Evolutionary conservation across 2,329 filamentous ascomycete genomes (phyloP).

Genomic region (Metarhizium brunneum): DNA sequence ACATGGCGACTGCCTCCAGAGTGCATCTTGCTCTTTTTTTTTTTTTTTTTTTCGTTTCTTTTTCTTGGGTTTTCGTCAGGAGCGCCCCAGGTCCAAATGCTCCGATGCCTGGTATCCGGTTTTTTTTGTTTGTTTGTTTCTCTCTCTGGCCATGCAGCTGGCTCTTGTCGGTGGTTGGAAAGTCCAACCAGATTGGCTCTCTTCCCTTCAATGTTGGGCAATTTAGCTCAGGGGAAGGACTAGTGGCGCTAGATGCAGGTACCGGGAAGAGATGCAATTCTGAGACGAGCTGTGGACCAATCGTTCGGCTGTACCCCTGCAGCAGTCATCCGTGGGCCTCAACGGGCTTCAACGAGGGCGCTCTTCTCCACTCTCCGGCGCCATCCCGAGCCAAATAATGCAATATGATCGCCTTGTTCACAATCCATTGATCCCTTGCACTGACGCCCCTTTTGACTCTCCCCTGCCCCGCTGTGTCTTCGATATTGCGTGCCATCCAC

Average conservation of each 20-base stretch:
- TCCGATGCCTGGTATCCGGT: too few species aligned
- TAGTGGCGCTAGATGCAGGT: conserved; percentile 13
- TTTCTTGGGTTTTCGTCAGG: too few species aligned
- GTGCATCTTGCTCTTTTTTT: too few species aligned
- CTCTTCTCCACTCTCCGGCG: conserved; percentile 1
- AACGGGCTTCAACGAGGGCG: background rate
- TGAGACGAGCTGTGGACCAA: conserved; percentile 26
- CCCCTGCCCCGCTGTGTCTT: too few species aligned
- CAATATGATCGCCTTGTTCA: background rate
- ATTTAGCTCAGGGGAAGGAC: conserved; percentile 7
- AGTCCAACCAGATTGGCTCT: background rate
- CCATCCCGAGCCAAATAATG: conserved; percentile 3
- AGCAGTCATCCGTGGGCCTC: background rate
- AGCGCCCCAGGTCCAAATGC: too few species aligned
- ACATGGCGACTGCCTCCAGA: too few species aligned
- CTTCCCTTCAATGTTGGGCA: background rate
- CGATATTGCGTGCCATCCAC: too few species aligned
- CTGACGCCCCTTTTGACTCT: background rate
- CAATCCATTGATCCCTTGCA: background rate
- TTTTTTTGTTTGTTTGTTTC: too few species aligned
- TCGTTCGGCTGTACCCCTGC: conserved; percentile 7
- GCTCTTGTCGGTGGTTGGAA: background rate
- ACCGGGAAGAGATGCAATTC: conserved; percentile 11
- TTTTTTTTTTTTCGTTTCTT: too few species aligned
- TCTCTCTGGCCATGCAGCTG: too few species aligned